phyloP scores from a whole-genome alignment of 768 basidiomycete genomes.

The Serendipita sp. region DNA sequence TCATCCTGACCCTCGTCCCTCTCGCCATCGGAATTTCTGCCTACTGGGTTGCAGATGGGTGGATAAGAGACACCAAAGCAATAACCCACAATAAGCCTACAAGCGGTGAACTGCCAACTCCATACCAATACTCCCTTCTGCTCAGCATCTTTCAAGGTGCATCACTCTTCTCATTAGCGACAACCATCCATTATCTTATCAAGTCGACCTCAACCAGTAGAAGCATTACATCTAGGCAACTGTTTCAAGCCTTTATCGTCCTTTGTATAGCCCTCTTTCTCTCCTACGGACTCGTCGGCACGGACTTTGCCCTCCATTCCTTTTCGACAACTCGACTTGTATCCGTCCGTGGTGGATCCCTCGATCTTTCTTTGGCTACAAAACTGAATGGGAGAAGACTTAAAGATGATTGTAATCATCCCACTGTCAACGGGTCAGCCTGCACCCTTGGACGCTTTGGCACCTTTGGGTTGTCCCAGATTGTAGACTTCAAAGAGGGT shows the following conservation, averaged over 20 bases:
- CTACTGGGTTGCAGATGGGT: neutral
- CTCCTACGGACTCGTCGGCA: neutral
- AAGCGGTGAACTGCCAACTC: neutral
- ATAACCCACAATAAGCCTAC: too few relatives aligned
- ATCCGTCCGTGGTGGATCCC: neutral
- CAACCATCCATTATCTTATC: neutral
- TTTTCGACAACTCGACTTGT: neutral
- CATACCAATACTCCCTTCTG: neutral
- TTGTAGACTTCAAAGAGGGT: neutral
- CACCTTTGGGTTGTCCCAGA: neutral
- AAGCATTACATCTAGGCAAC: neutral
- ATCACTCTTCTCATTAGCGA: neutral
- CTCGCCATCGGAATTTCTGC: neutral
- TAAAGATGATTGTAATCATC: neutral
- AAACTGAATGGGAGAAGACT: neutral
- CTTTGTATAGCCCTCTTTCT: neutral
- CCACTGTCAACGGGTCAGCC: neutral
- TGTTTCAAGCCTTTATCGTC: neutral
- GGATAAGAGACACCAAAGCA: neutral
- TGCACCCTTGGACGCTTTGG: neutral
- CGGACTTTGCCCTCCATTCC: neutral
- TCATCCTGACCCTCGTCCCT: neutral
- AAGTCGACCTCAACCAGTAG: neutral
- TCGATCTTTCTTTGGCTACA: neutral
- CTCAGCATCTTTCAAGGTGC: neutral